phyloP scores from a whole-genome alignment of 148 eudicot genomes.

The Chenopodium formosanum region DNA sequence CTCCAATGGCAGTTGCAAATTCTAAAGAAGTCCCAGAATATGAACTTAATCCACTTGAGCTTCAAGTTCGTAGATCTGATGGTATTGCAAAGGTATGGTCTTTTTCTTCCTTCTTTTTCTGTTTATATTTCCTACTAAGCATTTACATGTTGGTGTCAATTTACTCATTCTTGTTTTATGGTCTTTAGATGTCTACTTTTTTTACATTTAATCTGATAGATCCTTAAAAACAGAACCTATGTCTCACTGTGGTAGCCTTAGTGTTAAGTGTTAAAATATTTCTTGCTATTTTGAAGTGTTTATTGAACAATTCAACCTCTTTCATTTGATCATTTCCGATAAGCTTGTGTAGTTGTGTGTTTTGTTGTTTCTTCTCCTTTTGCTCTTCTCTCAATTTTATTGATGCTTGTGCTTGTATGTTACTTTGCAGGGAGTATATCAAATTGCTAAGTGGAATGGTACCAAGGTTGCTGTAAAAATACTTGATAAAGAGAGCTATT shows the following conservation, averaged over 20 bases:
- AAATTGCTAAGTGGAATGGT: constrained; percentile 99
- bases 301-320: too few species aligned
- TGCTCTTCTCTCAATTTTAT: neutral
- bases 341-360: neutral
- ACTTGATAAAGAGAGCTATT: constrained; percentile 89
- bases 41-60: constrained; percentile 95
- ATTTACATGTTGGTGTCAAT: constrained; percentile 4
- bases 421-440: constrained; percentile 75
- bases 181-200: neutral
- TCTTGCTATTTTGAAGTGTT: too few species aligned
- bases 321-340: too few species aligned
- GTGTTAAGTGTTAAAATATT: too few species aligned
- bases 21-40: constrained; percentile 97
- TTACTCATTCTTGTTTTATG: neutral
- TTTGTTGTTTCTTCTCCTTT: neutral
- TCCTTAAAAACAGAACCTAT: neutral
- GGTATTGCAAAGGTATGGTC: constrained; percentile 85
- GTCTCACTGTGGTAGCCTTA: neutral
- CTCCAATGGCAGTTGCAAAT: constrained; percentile 94
- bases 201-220: neutral
- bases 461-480: constrained; percentile 97
- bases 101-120: constrained; percentile 16
- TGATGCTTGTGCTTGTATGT: constrained; percentile 6
- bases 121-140: neutral
- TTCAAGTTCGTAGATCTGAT: constrained; percentile 92